Evolutionary conservation across 257 asterid species (phyloP).

Genomic region (Nicotiana sylvestris): DNA sequence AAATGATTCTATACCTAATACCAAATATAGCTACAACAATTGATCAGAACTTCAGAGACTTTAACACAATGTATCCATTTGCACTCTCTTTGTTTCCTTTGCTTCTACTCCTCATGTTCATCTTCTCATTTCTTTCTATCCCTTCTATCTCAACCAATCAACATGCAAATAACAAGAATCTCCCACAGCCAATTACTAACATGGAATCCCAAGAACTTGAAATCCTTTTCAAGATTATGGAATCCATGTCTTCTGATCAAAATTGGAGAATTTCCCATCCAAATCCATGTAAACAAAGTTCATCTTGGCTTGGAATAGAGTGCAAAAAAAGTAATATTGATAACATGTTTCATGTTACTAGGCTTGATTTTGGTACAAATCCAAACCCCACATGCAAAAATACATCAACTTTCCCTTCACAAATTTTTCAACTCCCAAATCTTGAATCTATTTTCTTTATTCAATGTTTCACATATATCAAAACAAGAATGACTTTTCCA

Average conservation of each 20-base stretch:
- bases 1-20: neutral
- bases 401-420: constrained; percentile 63
- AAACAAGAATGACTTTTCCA: constrained; percentile 35
- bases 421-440: constrained; percentile 56
- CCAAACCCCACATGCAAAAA: constrained; percentile 77
- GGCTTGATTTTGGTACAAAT: constrained; percentile 70
- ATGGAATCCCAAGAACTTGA: constrained; percentile 58
- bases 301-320: constrained; percentile 70
- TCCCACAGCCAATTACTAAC: constrained; percentile 1
- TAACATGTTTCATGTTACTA: constrained; percentile 36
- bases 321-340: constrained; percentile 36
- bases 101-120: constrained; percentile 10
- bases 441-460: constrained; percentile 70
- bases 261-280: constrained; percentile 65
- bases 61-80: constrained; percentile 37
- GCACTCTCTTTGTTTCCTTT: constrained; percentile 22
- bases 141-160: constrained; percentile 22
- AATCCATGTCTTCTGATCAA: constrained; percentile 50
- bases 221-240: constrained; percentile 68
- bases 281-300: constrained; percentile 61
- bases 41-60: constrained; percentile 4
- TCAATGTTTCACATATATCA: constrained; percentile 50
- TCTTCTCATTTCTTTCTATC: neutral
- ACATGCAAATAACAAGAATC: neutral
- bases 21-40: neutral